Evolutionary conservation across 331 rosid species (phyloP), one percentile per base, ranked within the genome.

Genomic region (Malus hybrid): DNA sequence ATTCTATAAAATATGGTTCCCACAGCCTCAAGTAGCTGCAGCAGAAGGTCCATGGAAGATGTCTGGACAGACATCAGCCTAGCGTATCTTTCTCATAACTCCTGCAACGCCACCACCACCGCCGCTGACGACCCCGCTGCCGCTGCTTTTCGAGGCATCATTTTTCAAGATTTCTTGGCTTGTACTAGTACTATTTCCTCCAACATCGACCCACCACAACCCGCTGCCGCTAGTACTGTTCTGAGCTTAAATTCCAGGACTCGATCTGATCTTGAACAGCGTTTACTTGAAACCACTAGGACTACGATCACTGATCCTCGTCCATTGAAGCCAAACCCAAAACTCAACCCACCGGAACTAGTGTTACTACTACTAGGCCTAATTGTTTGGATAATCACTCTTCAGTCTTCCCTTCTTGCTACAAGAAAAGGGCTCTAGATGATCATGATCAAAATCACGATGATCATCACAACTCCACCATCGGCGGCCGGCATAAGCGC

Each of bases 21-120:
- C 15, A 27, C 33, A 61, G 1, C 34, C 34, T 5, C 32, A 6
- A 61, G 36, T 12, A 24, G 66, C 42, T 24, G 36, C 2, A 24
- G 36, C 42, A 31, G 19, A 15, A 64, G 7, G 68, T 29, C 74
- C 50, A 75, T 82, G 80, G 86, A 83, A 27, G 81, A 83, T 52
- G 79, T 71, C 11, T 76, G 86, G 83, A 83, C 67, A 65, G 81
- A 76, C 54, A 71, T 83, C 27, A 76, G 56, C 65, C 61, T 71
- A 8, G 46, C 81, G 34, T 65, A 76, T 33, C 69, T 79, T 24
- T 73, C 52, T 50, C 54, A 65, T 54, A 36, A 36, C 44, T 8
- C 44, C 74, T 33, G 18, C 59, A 10, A 2, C 24, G 7, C 48
- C 6, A 1, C 74, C 32, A 0, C 42, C 42, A n/a, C 62, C 6